Evolutionary conservation across 139 green algal species (phyloP).

Genomic region (Protoeuglena noctilucae): DNA sequence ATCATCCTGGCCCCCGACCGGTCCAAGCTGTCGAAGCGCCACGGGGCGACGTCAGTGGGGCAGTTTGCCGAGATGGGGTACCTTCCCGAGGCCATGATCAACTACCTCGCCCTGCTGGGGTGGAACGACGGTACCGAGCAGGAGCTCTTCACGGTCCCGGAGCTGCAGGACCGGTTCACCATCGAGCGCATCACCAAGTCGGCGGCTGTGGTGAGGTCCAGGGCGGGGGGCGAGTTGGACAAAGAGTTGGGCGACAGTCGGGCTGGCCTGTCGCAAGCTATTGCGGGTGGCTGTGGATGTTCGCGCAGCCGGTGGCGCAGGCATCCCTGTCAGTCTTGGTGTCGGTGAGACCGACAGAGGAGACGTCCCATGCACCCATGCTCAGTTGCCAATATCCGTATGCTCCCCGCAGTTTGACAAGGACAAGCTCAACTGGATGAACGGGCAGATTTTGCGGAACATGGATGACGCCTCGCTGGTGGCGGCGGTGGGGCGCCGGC

Average conservation of each 20-base stretch:
- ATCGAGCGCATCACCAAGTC: conserved; percentile 91
- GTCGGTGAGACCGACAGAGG: too few species aligned
- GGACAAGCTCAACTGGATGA: conserved; percentile 61
- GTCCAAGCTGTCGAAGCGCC: conserved; percentile 89
- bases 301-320: too few species aligned
- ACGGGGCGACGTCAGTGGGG: conserved; percentile 77
- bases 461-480: conserved; percentile 33
- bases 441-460: conserved; percentile 66
- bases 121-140: conserved; percentile 99
- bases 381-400: too few species aligned
- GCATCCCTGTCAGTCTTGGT: too few species aligned
- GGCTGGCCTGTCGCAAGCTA: too few species aligned
- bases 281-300: too few species aligned
- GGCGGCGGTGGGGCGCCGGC: conserved; percentile 2
- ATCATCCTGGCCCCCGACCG: conserved; percentile 96
- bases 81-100: conserved; percentile 85
- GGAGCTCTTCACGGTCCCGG: conserved; percentile 74
- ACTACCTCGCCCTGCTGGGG: conserved; percentile 89
- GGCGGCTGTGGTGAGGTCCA: conserved; percentile 69
- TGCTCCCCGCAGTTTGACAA: too few species aligned
- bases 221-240: too few species aligned
- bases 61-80: conserved; percentile 87
- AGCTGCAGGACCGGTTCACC: conserved; percentile 45
- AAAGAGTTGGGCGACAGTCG: too few species aligned
- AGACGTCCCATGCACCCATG: too few species aligned